phyloP scores from a whole-genome alignment of 2,329 filamentous ascomycete species.

The Penicillium fuscoglaucum region DNA sequence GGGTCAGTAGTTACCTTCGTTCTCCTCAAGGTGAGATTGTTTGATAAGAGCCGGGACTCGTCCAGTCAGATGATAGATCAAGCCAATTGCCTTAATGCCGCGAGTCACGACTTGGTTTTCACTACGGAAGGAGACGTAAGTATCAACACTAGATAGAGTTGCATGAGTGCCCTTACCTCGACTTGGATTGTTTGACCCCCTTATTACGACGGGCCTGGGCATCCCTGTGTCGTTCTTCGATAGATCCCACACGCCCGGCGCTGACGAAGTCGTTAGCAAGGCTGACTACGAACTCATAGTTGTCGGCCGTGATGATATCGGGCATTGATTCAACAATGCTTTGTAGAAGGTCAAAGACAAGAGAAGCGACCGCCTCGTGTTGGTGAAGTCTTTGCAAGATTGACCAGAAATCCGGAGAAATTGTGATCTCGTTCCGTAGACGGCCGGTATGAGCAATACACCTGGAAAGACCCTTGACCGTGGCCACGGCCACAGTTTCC shows the following conservation, averaged over 20 bases:
- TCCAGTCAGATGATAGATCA: conserved; percentile 78
- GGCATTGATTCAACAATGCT: conserved; percentile 70
- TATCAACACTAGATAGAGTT: not conserved
- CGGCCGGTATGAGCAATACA: conserved; percentile 77
- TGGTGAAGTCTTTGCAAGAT: conserved; percentile 75
- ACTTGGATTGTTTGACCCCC: conserved; percentile 52
- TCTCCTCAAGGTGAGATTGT: conserved; percentile 87
- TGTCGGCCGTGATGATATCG: conserved; percentile 86
- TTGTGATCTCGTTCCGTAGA: conserved; percentile 87
- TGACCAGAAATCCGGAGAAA: conserved; percentile 95
- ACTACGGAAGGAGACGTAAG: conserved; percentile 40
- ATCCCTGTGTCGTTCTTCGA: conserved; percentile 69
- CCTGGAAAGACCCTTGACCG: conserved; percentile 74
- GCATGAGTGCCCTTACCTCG: conserved; percentile 52
- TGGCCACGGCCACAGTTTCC: conserved; percentile 70
- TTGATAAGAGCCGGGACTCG: conserved; percentile 85
- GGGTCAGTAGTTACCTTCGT: conserved; percentile 61
- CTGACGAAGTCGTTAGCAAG: conserved; percentile 89
- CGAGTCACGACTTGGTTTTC: conserved; percentile 73
- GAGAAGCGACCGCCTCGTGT: conserved; percentile 67
- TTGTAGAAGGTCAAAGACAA: conserved; percentile 86
- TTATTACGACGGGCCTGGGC: conserved; percentile 53
- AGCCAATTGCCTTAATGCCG: conserved; percentile 75
- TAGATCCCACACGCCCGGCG: conserved; percentile 70
- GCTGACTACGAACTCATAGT: conserved; percentile 84